Conservation (phyloP, 257 asterid genomes). For the Henckelia pumila region DNA sequence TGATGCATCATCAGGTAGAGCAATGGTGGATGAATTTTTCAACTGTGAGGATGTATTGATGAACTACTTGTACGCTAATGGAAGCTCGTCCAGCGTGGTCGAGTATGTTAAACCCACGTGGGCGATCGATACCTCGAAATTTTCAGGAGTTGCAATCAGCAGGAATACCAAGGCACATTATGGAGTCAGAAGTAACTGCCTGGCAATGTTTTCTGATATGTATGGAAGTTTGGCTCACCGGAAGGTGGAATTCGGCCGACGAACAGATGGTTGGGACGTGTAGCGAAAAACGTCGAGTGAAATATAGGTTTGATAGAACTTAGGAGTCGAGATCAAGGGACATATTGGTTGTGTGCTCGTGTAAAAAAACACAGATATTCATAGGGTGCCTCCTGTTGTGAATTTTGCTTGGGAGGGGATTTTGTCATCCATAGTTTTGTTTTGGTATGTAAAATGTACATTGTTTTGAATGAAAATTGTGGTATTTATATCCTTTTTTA, state of each 20-base stretch:
- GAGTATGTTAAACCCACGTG: conserved; percentile 34
- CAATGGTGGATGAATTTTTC: conserved; percentile 55
- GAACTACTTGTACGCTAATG: conserved; percentile 82
- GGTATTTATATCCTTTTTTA: neutral
- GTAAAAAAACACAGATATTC: neutral
- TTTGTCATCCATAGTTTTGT: neutral
- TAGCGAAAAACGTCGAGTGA: neutral
- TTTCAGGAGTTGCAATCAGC: neutral
- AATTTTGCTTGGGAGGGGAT: neutral
- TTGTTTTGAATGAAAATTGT: neutral
- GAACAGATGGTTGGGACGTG: neutral
- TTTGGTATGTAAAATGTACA: conserved; percentile 6
- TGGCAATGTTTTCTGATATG: neutral
- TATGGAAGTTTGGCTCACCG: neutral
- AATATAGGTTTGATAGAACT: neutral
- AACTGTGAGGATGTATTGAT: conserved; percentile 93
- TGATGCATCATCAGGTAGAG: conserved; percentile 57
- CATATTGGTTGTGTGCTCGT: neutral
- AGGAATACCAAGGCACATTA: neutral
- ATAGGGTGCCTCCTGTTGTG: neutral
- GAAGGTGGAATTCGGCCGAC: neutral
- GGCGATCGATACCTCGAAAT: neutral
- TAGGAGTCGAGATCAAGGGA: neutral
- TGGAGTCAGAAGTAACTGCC: neutral
- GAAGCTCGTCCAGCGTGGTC: conserved; percentile 46